phyloP scores from a whole-genome alignment of 306 rosid species.

The Glycine tomentella region DNA sequence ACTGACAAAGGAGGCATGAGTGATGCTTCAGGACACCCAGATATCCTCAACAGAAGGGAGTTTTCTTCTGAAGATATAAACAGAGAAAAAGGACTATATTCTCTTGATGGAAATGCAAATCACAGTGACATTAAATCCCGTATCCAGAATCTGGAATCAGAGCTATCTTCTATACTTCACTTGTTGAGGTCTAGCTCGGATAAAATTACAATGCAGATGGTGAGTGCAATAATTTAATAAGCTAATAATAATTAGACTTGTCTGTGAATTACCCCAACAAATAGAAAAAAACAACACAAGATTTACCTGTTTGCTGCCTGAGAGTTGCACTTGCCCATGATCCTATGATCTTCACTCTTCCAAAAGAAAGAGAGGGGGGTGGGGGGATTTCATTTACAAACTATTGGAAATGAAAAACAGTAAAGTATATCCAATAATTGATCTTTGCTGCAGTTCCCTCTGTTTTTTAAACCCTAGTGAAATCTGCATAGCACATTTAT shows the following conservation, averaged over 20 bases:
- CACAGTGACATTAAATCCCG: conserved; percentile 57
- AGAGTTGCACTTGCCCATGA: not conserved
- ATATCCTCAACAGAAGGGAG: conserved; percentile 45
- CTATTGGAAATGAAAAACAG: not conserved
- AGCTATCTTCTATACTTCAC: conserved; percentile 67
- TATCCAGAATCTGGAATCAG: conserved; percentile 67
- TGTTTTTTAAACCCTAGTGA: not conserved
- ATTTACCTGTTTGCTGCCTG: conserved; percentile 9
- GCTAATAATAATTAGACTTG: conserved; percentile 16
- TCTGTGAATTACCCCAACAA: too few species aligned
- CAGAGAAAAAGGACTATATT: conserved; percentile 48
- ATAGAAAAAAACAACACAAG: not conserved
- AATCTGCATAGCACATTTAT: not conserved
- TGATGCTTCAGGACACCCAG: conserved; percentile 49
- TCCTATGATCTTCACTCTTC: too few species aligned
- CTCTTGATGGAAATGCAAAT: conserved; percentile 46
- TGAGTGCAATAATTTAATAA: conserved; percentile 38
- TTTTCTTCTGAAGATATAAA: conserved; percentile 33
- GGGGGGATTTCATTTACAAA: not conserved
- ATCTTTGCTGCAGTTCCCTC: not conserved
- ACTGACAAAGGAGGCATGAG: conserved; percentile 43
- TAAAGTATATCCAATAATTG: not conserved
- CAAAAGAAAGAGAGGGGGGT: too few species aligned
- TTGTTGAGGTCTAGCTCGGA: conserved; percentile 60
- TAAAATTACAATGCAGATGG: conserved; percentile 48